Evolutionary conservation across 805 yeast species (phyloP).

Genomic region (Yarrowia sp.): DNA sequence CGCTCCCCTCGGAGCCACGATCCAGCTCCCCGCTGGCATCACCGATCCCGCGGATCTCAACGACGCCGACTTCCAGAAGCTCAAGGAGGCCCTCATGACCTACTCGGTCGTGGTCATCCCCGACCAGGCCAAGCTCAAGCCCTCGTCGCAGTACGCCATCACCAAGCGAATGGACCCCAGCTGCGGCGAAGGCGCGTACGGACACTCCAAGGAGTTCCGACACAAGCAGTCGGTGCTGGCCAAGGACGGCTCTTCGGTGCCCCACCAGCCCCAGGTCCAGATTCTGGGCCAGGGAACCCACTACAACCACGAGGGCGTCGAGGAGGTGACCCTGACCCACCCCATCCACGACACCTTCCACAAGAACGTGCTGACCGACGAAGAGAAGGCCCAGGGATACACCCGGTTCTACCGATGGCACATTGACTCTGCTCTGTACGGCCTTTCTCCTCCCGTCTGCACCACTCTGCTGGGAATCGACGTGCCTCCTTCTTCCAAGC

Average conservation of each 20-base stretch:
- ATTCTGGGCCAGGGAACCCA: constrained; percentile 81
- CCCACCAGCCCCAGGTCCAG: constrained; percentile 87
- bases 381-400: constrained; percentile 64
- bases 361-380: constrained; percentile 66
- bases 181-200: constrained; percentile 66
- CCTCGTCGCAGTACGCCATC: constrained; percentile 75
- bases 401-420: constrained; percentile 95
- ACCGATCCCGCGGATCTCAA: constrained; percentile 74
- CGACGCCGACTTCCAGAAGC: constrained; percentile 66
- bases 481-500: constrained; percentile 71
- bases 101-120: constrained; percentile 80
- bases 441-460: constrained; percentile 82
- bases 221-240: constrained; percentile 71
- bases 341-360: constrained; percentile 88
- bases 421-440: constrained; percentile 88
- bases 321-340: constrained; percentile 69
- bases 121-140: constrained; percentile 68
- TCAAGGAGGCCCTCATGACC: constrained; percentile 69
- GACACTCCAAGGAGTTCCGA: constrained; percentile 82
- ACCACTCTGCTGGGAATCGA: constrained; percentile 84
- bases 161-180: constrained; percentile 83
- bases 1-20: constrained; percentile 71
- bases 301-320: constrained; percentile 64
- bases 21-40: constrained; percentile 69
- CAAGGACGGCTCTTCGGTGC: constrained; percentile 82